These are phyloP conservation scores for Guadua angustifolia DNA, from an alignment of 176 grass and related monocot genomes.

Conservation along the genomic window DNA sequence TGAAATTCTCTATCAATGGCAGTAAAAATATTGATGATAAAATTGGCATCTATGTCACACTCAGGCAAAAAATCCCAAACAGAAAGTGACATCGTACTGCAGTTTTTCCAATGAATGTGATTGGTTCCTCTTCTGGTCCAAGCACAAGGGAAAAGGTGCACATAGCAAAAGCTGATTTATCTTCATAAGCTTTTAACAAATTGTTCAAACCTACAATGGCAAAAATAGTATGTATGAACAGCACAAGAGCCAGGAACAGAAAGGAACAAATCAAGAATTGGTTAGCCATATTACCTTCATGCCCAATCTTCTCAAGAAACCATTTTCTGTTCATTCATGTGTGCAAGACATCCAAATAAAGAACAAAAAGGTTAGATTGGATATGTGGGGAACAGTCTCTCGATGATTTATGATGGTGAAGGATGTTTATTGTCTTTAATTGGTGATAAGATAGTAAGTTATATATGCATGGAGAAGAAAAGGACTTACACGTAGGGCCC, in stretches of 20 bases:
- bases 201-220: conserved; percentile 81
- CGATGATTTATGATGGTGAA: too few species aligned
- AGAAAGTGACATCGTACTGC: conserved; percentile 52
- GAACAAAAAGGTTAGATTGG: not conserved
- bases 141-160: conserved; percentile 98
- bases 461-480: not conserved
- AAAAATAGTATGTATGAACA: conserved; percentile 40
- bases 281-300: conserved; percentile 66
- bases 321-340: conserved; percentile 80
- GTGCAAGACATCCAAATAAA: conserved; percentile 2
- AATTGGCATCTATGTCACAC: not conserved
- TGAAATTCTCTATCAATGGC: not conserved
- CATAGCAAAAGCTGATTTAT: conserved; percentile 97
- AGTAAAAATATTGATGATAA: not conserved
- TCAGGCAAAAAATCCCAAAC: not conserved
- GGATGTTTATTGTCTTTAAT: conserved; percentile 30
- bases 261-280: conserved; percentile 1
- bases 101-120: conserved; percentile 91
- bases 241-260: not conserved
- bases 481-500: conserved; percentile 95
- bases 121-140: conserved; percentile 77
- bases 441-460: not conserved
- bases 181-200: conserved; percentile 87
- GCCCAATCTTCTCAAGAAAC: conserved; percentile 93
- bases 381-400: not conserved